Evolutionary conservation across 805 yeast species (phyloP).

Genomic region (Saccharomyces paradoxus): DNA sequence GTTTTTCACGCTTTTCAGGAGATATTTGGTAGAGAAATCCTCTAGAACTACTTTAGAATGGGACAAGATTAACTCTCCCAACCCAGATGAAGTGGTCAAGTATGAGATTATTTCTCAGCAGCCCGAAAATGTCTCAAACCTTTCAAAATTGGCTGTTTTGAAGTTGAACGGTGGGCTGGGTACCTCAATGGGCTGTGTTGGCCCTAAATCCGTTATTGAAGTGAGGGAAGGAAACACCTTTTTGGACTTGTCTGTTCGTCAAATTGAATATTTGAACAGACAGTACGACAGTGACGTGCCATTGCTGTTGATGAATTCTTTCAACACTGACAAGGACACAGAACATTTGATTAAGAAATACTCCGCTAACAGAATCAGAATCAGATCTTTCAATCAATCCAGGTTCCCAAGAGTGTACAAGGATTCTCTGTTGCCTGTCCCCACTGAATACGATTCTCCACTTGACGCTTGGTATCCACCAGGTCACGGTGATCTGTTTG

Average conservation of each 20-base stretch:
- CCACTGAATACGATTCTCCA: constrained; percentile 57
- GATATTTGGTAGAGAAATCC: constrained; percentile 85
- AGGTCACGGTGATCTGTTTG: constrained; percentile 98
- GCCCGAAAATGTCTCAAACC: constrained; percentile 34
- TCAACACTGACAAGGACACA: constrained; percentile 90
- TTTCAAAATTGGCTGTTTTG: constrained; percentile 84
- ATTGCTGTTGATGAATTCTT: constrained; percentile 92
- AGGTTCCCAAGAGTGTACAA: constrained; percentile 91
- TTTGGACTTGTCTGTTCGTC: constrained; percentile 90
- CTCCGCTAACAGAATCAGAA: constrained; percentile 91
- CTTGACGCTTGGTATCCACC: constrained; percentile 97
- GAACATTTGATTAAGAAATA: constrained; percentile 92
- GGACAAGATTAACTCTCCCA: constrained; percentile 93
- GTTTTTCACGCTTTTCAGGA: constrained; percentile 85
- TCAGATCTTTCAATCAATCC: constrained; percentile 96
- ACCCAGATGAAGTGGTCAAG: constrained; percentile 79
- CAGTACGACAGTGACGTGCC: constrained; percentile 90
- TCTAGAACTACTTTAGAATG: constrained; percentile 70
- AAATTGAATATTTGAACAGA: constrained; percentile 89
- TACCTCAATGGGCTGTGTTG: constrained; percentile 99
- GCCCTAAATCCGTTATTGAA: constrained; percentile 89
- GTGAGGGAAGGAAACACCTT: constrained; percentile 98
- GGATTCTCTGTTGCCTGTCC: constrained; percentile 94
- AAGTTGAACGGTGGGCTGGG: constrained; percentile 98
- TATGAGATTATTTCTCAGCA: constrained; percentile 42